Evolutionary conservation across 306 rosid species (phyloP).

Genomic region (Fragaria ananassa): DNA sequence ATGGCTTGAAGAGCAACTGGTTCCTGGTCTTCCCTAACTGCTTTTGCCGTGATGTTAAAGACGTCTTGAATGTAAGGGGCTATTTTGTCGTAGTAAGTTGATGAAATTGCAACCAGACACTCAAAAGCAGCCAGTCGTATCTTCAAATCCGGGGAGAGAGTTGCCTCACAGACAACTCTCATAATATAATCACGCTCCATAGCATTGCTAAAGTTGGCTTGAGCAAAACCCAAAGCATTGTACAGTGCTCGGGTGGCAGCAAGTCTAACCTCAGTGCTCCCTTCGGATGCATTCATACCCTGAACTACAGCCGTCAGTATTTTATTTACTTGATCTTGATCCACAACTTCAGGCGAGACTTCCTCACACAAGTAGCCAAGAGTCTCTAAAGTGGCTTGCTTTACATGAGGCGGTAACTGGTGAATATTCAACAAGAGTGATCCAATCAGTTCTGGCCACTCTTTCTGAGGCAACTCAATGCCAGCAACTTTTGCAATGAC

Average conservation of each 20-base stretch:
- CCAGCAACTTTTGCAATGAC: conserved; percentile 87
- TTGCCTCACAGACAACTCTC: conserved; percentile 91
- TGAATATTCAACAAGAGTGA: conserved; percentile 74
- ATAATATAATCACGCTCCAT: conserved; percentile 88
- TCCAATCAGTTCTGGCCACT: conserved; percentile 86
- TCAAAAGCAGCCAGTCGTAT: conserved; percentile 84
- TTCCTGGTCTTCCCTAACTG: conserved; percentile 78
- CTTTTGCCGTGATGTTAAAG: conserved; percentile 73
- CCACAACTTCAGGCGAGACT: conserved; percentile 72
- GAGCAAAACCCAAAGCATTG: conserved; percentile 83
- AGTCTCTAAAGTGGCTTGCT: conserved; percentile 86
- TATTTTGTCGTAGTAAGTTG: conserved; percentile 71
- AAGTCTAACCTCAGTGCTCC: conserved; percentile 76
- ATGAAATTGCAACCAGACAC: conserved; percentile 85
- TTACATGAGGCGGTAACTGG: conserved; percentile 70
- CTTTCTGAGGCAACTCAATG: conserved; percentile 82
- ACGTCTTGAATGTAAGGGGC: conserved; percentile 79
- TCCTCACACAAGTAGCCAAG: conserved; percentile 91
- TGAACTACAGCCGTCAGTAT: conserved; percentile 91
- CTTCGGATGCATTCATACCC: conserved; percentile 77
- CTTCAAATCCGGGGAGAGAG: conserved; percentile 67
- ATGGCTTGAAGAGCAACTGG: conserved; percentile 93
- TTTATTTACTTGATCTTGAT: conserved; percentile 84
- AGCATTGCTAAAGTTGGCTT: conserved; percentile 80
- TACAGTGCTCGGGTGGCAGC: conserved; percentile 80